Conservation (phyloP, 2,329 filamentous ascomycete genomes). For the Cytospora schulzeri region DNA sequence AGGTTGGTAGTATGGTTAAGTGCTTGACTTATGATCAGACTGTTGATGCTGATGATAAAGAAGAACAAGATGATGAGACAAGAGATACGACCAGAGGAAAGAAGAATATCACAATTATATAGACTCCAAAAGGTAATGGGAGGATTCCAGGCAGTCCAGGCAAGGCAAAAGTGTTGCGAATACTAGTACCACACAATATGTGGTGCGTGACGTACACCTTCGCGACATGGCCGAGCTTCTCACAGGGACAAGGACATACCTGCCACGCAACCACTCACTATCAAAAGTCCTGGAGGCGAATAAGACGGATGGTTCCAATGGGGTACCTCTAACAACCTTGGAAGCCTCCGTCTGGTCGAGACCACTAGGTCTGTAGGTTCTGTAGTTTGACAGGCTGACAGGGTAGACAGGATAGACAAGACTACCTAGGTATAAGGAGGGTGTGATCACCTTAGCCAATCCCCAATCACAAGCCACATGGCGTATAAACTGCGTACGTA, state of each 20-base stretch:
- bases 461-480: slow-evolving; percentile 6
- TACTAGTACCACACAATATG: slow-evolving; percentile 5
- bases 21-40: neutral
- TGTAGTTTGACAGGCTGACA: neutral
- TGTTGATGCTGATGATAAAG: slow-evolving; percentile 5
- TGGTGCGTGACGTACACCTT: neutral
- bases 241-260: slow-evolving; percentile 5
- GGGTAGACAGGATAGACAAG: no score
- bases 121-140: slow-evolving; percentile 4
- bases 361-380: no score
- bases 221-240: neutral
- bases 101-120: slow-evolving; percentile 15
- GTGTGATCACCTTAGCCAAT: no score
- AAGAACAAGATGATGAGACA: neutral
- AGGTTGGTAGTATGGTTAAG: neutral
- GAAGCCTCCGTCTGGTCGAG: no score
- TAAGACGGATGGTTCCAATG: neutral
- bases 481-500: slow-evolving; percentile 9
- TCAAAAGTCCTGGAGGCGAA: slow-evolving; percentile 8
- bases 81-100: neutral
- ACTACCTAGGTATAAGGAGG: no score
- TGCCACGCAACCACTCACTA: neutral
- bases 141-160: slow-evolving; percentile 9
- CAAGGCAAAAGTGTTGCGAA: slow-evolving; percentile 12
- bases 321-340: no score